A percentile compares a stretch with the other conserved stretches of the same genome.
These are phyloP conservation scores for Lactarius pseudohatsudake DNA, from an alignment of 768 basidiomycete genomes.

Conservation along the genomic window DNA sequence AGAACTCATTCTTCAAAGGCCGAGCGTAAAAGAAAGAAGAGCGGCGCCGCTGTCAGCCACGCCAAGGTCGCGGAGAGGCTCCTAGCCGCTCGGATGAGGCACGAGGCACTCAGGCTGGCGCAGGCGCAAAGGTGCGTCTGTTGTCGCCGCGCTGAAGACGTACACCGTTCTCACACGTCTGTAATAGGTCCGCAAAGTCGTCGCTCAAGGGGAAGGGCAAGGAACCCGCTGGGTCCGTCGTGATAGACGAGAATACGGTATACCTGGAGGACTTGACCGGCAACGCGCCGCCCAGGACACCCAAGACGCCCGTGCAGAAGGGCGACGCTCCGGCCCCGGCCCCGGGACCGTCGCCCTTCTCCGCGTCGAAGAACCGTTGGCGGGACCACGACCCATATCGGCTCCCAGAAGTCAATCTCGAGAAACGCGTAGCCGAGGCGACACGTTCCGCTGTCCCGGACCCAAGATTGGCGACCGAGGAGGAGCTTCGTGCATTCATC, in stretches of 20 bases:
- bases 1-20: slow-evolving; percentile 45
- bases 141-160: background rate
- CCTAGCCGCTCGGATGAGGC: slow-evolving; percentile 89
- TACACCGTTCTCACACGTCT: background rate
- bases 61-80: slow-evolving; percentile 86
- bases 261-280: slow-evolving; percentile 86
- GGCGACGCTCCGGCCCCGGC: slow-evolving; percentile 33
- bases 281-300: slow-evolving; percentile 48
- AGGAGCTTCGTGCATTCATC: slow-evolving; percentile 89
- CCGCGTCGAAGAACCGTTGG: slow-evolving; percentile 61
- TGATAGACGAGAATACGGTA: slow-evolving; percentile 69
- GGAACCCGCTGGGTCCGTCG: slow-evolving; percentile 45
- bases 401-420: slow-evolving; percentile 81
- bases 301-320: slow-evolving; percentile 28
- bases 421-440: slow-evolving; percentile 58
- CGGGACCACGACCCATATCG: slow-evolving; percentile 88
- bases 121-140: slow-evolving; percentile 44
- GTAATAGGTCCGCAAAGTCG: slow-evolving; percentile 19
- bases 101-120: slow-evolving; percentile 76
- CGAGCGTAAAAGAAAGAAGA: slow-evolving; percentile 88
- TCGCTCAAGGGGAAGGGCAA: slow-evolving; percentile 47
- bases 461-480: slow-evolving; percentile 93
- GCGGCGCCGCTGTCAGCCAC: slow-evolving; percentile 84
- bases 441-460: slow-evolving; percentile 68
- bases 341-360: slow-evolving; percentile 47